phyloP scores from a whole-genome alignment of 176 grass and related monocot species.

The Cenchrus purpureus region DNA sequence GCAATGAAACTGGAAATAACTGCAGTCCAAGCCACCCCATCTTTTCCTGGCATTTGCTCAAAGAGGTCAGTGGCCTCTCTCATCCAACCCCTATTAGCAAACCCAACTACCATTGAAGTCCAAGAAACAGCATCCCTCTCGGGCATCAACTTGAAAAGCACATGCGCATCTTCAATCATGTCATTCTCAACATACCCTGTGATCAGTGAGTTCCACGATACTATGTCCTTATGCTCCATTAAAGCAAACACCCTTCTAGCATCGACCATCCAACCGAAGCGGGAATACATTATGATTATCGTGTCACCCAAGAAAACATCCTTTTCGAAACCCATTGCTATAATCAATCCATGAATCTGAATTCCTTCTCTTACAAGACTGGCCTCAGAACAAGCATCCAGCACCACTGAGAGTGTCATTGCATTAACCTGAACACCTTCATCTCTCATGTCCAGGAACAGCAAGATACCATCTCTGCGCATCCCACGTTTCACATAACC shows the following conservation, averaged over 20 bases:
- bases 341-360: constrained; percentile 66
- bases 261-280: constrained; percentile 56
- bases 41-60: constrained; percentile 73
- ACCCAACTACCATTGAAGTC: constrained; percentile 65
- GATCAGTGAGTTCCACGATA: constrained; percentile 79
- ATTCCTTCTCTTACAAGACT: constrained; percentile 56
- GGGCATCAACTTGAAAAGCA: constrained; percentile 69
- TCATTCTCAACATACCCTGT: constrained; percentile 59
- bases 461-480: constrained; percentile 57
- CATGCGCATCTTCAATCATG: constrained; percentile 61
- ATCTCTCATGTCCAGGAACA: constrained; percentile 67
- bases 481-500: constrained; percentile 54
- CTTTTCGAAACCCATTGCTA: constrained; percentile 47
- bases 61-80: constrained; percentile 60
- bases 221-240: constrained; percentile 63
- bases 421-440: constrained; percentile 53
- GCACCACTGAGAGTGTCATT: constrained; percentile 52
- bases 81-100: constrained; percentile 73
- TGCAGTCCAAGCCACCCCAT: constrained; percentile 64
- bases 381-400: constrained; percentile 63
- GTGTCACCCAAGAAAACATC: constrained; percentile 63
- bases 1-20: constrained; percentile 52
- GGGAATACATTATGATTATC: constrained; percentile 66
- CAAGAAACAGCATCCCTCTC: constrained; percentile 76
- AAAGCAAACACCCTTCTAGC: constrained; percentile 54